Evolutionary conservation across 225 moss, liverwort and hornwort genomes (phyloP).

Genomic region (Polytrichum formosum): DNA sequence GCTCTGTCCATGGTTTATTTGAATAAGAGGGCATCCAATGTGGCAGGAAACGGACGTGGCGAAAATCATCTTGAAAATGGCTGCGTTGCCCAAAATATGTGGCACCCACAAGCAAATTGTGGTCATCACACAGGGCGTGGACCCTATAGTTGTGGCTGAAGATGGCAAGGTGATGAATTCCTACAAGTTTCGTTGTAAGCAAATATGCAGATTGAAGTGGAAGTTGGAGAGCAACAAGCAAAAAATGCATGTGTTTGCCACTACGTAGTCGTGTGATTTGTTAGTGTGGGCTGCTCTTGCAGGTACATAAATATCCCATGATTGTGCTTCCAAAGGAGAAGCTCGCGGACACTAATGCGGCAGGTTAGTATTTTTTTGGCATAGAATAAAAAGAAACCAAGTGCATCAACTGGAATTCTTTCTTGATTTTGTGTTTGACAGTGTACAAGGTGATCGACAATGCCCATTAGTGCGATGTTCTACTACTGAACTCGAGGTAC

Average conservation of each 20-base stretch:
- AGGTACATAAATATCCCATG: constrained; percentile 64
- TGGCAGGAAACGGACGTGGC: constrained; percentile 60
- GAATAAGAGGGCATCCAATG: too few relatives aligned
- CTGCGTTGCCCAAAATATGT: constrained; percentile 65
- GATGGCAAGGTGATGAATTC: constrained; percentile 53
- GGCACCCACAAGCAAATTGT: constrained; percentile 88
- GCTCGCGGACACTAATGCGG: constrained; percentile 89
- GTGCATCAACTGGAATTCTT: too few relatives aligned
- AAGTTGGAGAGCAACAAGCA: constrained; percentile 11
- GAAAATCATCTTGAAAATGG: constrained; percentile 75
- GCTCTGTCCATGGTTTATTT: too few relatives aligned
- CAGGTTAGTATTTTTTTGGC: constrained; percentile 21
- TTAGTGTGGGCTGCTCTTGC: neutral
- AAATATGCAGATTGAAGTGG: constrained; percentile 21
- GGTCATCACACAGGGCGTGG: constrained; percentile 85
- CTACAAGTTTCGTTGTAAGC: constrained; percentile 11
- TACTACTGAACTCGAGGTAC: too few relatives aligned
- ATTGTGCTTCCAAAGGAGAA: constrained; percentile 60
- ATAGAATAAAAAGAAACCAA: too few relatives aligned
- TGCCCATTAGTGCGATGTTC: too few relatives aligned
- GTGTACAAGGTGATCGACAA: too few relatives aligned
- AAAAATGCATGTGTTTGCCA: neutral
- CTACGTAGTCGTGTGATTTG: neutral
- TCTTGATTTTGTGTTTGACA: too few relatives aligned
- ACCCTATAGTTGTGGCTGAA: constrained; percentile 73